A percentile compares a stretch with the other conserved stretches of the same genome.
Conservation (phyloP, 345 rosid species). For the Camelina laxa region DNA sequence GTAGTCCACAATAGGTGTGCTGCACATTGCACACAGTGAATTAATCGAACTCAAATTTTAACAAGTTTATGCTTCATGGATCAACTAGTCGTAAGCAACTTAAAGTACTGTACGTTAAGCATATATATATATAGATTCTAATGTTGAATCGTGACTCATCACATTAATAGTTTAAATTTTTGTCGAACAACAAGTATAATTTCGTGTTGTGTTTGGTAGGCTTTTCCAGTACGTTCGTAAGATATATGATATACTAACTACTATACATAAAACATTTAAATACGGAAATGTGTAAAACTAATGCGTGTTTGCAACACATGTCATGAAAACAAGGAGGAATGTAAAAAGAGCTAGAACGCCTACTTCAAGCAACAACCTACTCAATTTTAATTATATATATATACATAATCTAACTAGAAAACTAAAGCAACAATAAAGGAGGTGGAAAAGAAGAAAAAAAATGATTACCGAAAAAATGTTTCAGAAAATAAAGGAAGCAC, state of each 20-base stretch:
- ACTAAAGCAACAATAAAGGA: neutral
- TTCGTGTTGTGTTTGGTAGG: constrained; percentile 39
- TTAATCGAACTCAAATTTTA: neutral
- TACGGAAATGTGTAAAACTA: constrained; percentile 26
- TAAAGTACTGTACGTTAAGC: neutral
- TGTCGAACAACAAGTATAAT: constrained; percentile 14
- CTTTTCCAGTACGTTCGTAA: constrained; percentile 32
- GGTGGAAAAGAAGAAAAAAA: neutral
- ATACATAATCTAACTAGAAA: constrained; percentile 8
- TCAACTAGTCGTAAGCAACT: neutral
- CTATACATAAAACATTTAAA: neutral
- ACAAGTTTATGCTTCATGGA: neutral
- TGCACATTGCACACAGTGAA: neutral
- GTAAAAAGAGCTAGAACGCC: constrained; percentile 35
- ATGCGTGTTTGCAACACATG: constrained; percentile 41
- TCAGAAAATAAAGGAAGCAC: constrained; percentile 31
- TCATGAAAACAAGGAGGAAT: constrained; percentile 37
- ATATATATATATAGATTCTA: neutral
- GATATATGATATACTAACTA: constrained; percentile 18
- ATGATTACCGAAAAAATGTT: neutral
- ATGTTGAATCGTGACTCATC: constrained; percentile 26
- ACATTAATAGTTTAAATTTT: neutral
- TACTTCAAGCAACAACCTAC: constrained; percentile 48
- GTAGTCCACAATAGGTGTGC: neutral
- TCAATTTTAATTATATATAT: constrained; percentile 22